Evolutionary conservation across 2,329 filamentous ascomycete genomes (phyloP), one percentile per base, ranked within the genome.

Genomic region (Byssochlamys sp.): DNA sequence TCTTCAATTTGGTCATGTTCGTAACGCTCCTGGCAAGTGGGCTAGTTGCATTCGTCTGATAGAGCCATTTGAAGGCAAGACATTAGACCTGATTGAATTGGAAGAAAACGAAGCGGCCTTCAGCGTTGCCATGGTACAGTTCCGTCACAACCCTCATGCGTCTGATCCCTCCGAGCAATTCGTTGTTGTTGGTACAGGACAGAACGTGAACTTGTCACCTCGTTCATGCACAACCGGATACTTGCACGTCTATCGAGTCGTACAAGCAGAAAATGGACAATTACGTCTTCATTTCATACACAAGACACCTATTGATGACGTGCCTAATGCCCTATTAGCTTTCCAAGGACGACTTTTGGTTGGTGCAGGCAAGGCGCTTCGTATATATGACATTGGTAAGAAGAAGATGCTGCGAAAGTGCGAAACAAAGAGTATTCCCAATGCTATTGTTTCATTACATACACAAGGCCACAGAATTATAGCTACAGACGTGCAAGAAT

Each of bases 41-140:
- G 90, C 94, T 48, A 96, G 92, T 7, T 97, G 91, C 72, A 91
- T 99, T 63, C 91, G 90, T 66, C 83, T 96, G 24, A 81, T 99
- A 19, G 94, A 99, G 67, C 91, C 94, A 0, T 70, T 92, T 2
- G 82, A 79, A 12, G 83, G 88, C 53, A 91, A 94, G 66, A 73
- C 77, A 2, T 72, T 94, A 3, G 86, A 89, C 62, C 91, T 85
- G 0, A 78, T 97, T 49, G 87, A 97, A 58, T 75, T 99, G 0
- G 86, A 88, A 54, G 86, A 94, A 48, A 97, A 99, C 64, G 91
- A 97, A 73, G 90, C 91, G 19, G 91, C 92, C 26, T 86, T 96
- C 58, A 96, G 90, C 69, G 84, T 91, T 61, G 87, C 89, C 3
- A 83, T 89, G 31, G 90, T 95, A 1, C 81, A 90, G 0, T 99